These are phyloP conservation scores for Xylaria polymorpha DNA, from an alignment of 2,329 filamentous ascomycete species.

Conservation along the genomic window DNA sequence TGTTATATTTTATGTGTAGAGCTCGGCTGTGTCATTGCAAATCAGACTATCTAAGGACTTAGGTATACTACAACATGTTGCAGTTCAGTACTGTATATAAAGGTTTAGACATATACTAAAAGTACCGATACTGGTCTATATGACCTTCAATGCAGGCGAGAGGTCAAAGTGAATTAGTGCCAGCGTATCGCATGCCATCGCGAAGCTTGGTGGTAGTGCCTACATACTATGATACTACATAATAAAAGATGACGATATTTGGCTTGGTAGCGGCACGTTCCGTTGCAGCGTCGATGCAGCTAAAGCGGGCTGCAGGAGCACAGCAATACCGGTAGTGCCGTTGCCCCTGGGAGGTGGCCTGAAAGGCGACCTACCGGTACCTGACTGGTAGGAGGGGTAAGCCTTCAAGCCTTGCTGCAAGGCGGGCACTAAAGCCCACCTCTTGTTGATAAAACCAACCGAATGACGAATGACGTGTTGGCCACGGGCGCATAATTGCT, in stretches of 20 bases:
- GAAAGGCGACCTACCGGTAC: not conserved
- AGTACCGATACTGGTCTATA: not conserved
- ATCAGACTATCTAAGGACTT: not conserved
- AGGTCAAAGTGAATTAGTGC: not conserved
- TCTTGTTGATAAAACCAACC: not conserved
- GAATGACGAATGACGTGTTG: constrained; percentile 28
- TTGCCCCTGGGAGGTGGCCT: not conserved
- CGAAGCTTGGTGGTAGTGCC: not conserved
- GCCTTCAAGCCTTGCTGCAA: constrained; percentile 18
- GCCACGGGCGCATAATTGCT: not conserved
- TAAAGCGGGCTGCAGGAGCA: constrained; percentile 14
- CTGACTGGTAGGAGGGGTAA: constrained; percentile 17
- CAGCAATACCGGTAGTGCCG: not conserved
- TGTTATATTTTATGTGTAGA: not conserved
- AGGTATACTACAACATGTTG: not conserved
- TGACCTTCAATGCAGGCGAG: not conserved
- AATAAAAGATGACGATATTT: not conserved
- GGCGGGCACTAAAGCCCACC: constrained; percentile 15
- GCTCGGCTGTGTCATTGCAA: not conserved
- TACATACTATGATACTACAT: no score
- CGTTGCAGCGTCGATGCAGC: constrained; percentile 8
- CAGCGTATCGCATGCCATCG: not conserved
- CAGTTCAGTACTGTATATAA: constrained; percentile 12
- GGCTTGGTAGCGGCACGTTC: constrained; percentile 12
- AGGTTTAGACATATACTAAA: not conserved